These are phyloP conservation scores for Trichophyton simii DNA, from an alignment of 2,329 filamentous ascomycete genomes.

Conservation along the genomic window DNA sequence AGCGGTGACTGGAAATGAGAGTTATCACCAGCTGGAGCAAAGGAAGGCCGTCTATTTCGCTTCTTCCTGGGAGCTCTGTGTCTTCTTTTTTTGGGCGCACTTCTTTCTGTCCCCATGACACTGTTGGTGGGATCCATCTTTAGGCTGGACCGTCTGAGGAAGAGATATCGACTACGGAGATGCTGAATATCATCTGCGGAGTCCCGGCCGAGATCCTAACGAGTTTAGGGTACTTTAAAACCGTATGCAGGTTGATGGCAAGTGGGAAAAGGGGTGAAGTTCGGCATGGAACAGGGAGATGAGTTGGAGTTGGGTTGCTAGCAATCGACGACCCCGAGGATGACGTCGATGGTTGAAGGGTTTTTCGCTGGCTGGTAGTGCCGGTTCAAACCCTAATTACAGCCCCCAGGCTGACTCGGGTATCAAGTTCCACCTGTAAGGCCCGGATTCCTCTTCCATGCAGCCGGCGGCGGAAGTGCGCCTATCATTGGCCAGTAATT, in stretches of 20 bases:
- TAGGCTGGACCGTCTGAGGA: not conserved
- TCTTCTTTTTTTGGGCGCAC: constrained; percentile 50
- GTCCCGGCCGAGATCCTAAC: not conserved
- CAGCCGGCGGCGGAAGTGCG: not conserved
- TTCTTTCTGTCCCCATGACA: constrained; percentile 6
- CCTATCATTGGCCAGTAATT: not conserved
- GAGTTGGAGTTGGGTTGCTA: not conserved
- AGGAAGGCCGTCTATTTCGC: constrained; percentile 64
- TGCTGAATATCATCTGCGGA: not conserved
- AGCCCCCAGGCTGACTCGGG: not conserved
- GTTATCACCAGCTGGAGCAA: constrained; percentile 49
- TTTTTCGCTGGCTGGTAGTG: not conserved
- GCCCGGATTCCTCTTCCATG: not conserved
- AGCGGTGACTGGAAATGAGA: constrained; percentile 21
- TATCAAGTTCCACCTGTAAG: not conserved
- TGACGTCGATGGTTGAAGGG: constrained; percentile 1
- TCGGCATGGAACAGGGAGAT: not conserved
- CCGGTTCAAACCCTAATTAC: not conserved
- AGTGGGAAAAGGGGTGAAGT: not conserved
- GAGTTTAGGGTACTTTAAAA: not conserved
- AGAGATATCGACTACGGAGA: not conserved
- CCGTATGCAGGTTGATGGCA: not conserved
- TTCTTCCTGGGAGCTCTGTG: constrained; percentile 70
- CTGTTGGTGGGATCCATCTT: constrained; percentile 2
- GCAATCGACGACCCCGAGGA: not conserved